Base-by-base conservation (phyloP, 768 basidiomycete genomes). In the Krasilnikovozyma curviuscula region DNA sequence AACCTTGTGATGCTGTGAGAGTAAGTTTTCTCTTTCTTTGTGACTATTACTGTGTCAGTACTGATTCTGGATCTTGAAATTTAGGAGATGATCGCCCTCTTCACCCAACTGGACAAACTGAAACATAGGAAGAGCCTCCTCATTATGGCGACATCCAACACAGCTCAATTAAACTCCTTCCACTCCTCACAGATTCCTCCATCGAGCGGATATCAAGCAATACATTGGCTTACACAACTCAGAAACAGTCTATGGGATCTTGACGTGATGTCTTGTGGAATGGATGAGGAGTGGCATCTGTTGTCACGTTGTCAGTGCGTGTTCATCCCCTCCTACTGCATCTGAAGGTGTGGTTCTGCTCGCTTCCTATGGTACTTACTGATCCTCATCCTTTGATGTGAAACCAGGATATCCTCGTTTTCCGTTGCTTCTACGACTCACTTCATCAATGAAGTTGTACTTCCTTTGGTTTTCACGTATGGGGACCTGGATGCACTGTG, bases 41-140 rank as follows among this genome's bases (percentile, higher is more conserved):
- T n/a, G n/a, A n/a, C n/a, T n/a, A n/a, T n/a, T n/a, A n/a, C n/a
- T n/a, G n/a, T n/a, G n/a, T n/a, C n/a, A n/a, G n/a, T n/a, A n/a
- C n/a, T n/a, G n/a, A 7, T 24, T 27, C 27, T 40, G 6, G 2
- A 33, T 5, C 14, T 24, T 2, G 12, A n/a, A n/a, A n/a, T n/a
- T n/a, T 59, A 95, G 88, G 91, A 95, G 16, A 93, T 98, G 37
- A 97, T 97, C 62, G 93, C 93, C 0, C 74, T 98, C 3, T 70
- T 98, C 9, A 97, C 93, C 0, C 91, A 97, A 66, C 72, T 98
- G 7, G 93, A 98, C 69, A 93, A 88, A 63, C 69, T 98, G 16
- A 85, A 82, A 61, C 80, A 84, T 55, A 74, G 76, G 42, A 91
- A 83, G 67, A 98, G 97, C 59, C 86, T 89, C 2, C 68, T 97